Percentiles rank a stretch among this genome's conserved stretches.
These are phyloP conservation scores for Cocos nucifera DNA, from an alignment of 176 grass and related monocot species.

Conservation along the genomic window DNA sequence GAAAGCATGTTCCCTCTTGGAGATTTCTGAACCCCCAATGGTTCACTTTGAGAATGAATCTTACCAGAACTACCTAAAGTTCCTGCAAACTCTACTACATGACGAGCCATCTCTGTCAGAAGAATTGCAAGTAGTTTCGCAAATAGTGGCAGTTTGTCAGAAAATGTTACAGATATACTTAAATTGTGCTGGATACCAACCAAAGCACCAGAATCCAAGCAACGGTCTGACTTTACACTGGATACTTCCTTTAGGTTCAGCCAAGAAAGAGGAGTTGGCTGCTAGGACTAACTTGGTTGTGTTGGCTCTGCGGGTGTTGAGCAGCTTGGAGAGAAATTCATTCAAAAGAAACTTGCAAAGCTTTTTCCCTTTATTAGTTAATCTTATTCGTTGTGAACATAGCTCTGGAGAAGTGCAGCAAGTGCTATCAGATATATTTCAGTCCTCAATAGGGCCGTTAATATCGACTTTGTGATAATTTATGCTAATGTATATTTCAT, in stretches of 20 bases:
- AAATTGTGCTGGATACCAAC: conserved; percentile 48
- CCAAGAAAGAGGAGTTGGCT: conserved; percentile 72
- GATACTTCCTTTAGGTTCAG: conserved; percentile 44
- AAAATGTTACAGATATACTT: conserved; percentile 75
- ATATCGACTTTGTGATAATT: conserved; percentile 38
- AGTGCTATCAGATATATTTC: conserved; percentile 73
- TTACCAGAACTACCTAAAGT: conserved; percentile 73
- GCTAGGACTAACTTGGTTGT: conserved; percentile 67
- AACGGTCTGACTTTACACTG: conserved; percentile 25
- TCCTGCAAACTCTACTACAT: conserved; percentile 64
- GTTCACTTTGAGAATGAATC: conserved; percentile 94
- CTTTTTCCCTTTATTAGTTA: conserved; percentile 74
- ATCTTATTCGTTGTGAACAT: conserved; percentile 88
- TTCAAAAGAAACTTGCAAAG: conserved; percentile 61
- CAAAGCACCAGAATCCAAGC: conserved; percentile 22
- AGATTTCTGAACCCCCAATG: conserved; percentile 67
- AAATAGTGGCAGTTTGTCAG: conserved; percentile 50
- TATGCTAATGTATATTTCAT: conserved; percentile 12
- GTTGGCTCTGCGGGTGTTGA: conserved; percentile 58
- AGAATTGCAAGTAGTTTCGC: conserved; percentile 60
- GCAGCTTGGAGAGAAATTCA: conserved; percentile 48
- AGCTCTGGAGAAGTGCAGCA: conserved; percentile 61
- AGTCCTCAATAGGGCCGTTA: conserved; percentile 68
- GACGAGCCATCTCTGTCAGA: conserved; percentile 48
- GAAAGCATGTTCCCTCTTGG: conserved; percentile 68